Base-by-base conservation (phyloP, 768 basidiomycete species). In the Suillus subalutaceus region DNA sequence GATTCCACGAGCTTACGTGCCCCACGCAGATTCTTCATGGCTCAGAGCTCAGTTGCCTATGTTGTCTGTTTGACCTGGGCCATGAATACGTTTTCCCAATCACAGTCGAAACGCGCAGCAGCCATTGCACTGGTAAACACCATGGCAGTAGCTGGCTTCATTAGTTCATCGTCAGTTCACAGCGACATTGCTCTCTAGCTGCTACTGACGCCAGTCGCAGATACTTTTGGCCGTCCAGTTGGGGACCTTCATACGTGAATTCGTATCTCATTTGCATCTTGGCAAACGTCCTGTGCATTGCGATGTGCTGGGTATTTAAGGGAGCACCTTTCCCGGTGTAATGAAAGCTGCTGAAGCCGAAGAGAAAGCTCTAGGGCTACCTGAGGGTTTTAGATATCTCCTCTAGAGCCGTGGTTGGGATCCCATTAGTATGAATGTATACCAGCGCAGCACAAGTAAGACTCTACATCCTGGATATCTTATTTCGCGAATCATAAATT, bases 21-120 rank as follows among this genome's bases (percentile, higher is more conserved):
- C 55, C 32, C 43, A 15, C 12, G 5, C 67, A 91, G 90, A 40
- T 93, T 93, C 75, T 76, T 93, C 41, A 89, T 92, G 87, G 86
- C 90, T 8, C 87, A 89, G 71, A 84, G 86, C 1, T 88, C 90
- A 71, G 83, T 88, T 3, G 90, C 85, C 3, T 91, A 88, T 74
- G 86, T 92, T 66, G 83, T 84, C 66, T 86, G 91, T 71, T 78
- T 79, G 72, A 75, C 82, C 16, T 84, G 83, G 86, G 77, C 84
- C 61, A 80, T 80, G 62, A 85, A 82, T 67, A 81, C 83, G 5
- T 81, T 96, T 77, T 88, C 92, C 23, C 86, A 89, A 20, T 88
- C 94, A 26, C 87, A 92, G 2, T 86, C 89, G 23, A 95, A 95
- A 76, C 88, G 94, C 7, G 91, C 93, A 9, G 89, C 94, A 20